Conservation (phyloP, 495 filamentous ascomycete genomes). For the Xylaria scruposa region DNA sequence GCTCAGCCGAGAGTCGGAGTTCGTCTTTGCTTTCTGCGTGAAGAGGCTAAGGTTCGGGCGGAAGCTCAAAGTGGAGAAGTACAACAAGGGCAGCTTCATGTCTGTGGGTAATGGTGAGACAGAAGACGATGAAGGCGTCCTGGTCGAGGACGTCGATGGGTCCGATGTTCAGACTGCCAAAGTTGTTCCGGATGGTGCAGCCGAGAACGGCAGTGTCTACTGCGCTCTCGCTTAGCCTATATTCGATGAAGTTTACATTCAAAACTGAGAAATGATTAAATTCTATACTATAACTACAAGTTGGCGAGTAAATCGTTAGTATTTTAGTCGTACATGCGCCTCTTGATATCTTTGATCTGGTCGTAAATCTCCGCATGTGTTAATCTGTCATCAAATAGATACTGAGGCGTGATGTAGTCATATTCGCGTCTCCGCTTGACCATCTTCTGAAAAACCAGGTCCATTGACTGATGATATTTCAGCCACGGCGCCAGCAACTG, state of each 20-base stretch:
- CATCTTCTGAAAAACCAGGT: constrained; percentile 42
- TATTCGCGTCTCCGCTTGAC: constrained; percentile 38
- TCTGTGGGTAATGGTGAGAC: background rate
- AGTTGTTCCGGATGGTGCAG: background rate
- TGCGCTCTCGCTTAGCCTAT: background rate
- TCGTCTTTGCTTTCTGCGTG: constrained; percentile 6
- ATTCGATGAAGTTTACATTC: background rate
- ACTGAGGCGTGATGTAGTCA: constrained; percentile 43
- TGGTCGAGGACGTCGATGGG: constrained; percentile 12
- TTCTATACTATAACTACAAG: background rate
- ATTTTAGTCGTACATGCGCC: constrained; percentile 7
- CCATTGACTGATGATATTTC: constrained; percentile 8
- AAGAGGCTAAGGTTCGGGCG: constrained; percentile 9
- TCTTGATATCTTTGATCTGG: constrained; percentile 18
- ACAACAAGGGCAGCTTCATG: background rate
- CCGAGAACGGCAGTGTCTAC: constrained; percentile 6
- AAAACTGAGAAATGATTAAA: too few species aligned
- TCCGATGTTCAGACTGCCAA: background rate
- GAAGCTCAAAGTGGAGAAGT: background rate
- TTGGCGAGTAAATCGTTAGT: background rate
- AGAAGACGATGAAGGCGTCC: background rate
- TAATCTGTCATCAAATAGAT: constrained; percentile 36
- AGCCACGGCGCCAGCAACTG: background rate
- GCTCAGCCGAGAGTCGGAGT: background rate
- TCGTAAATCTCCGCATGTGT: constrained; percentile 38